Conservation (phyloP, 768 basidiomycete species). For the Suillus sp. region DNA sequence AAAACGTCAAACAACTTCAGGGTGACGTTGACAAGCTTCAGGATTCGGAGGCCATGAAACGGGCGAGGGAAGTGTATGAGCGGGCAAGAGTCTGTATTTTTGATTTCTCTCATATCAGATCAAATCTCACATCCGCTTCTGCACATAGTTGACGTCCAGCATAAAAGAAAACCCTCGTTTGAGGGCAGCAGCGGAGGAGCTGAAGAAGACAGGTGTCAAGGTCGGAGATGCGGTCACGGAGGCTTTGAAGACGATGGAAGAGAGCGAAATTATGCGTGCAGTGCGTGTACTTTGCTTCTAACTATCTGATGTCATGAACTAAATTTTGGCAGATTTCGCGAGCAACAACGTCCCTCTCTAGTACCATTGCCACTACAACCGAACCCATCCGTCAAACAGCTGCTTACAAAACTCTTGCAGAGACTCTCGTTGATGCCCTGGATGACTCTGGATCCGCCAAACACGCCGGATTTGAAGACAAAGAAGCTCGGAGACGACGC, state of each 20-base stretch:
- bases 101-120: background rate
- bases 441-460: conserved; percentile 93
- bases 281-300: conserved; percentile 44
- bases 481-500: conserved; percentile 81
- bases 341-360: conserved; percentile 84
- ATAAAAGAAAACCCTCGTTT: conserved; percentile 95
- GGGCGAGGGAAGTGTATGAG: conserved; percentile 89
- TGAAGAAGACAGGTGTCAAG: conserved; percentile 86
- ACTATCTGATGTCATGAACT: conserved; percentile 1
- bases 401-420: conserved; percentile 89
- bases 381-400: conserved; percentile 97
- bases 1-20: conserved; percentile 95
- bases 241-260: conserved; percentile 91
- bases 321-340: conserved; percentile 63
- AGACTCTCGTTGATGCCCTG: conserved; percentile 87
- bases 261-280: conserved; percentile 88
- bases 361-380: conserved; percentile 83
- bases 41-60: conserved; percentile 95
- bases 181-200: conserved; percentile 90
- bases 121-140: conserved; percentile 13
- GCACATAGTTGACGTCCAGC: conserved; percentile 76
- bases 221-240: conserved; percentile 93
- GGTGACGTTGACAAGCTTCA: conserved; percentile 97
- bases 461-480: conserved; percentile 95
- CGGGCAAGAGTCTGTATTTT: conserved; percentile 75